Percentiles rank a stretch among this genome's conserved stretches.
phyloP scores from a whole-genome alignment of 345 rosid genomes.

The Erucastrum elatum region DNA sequence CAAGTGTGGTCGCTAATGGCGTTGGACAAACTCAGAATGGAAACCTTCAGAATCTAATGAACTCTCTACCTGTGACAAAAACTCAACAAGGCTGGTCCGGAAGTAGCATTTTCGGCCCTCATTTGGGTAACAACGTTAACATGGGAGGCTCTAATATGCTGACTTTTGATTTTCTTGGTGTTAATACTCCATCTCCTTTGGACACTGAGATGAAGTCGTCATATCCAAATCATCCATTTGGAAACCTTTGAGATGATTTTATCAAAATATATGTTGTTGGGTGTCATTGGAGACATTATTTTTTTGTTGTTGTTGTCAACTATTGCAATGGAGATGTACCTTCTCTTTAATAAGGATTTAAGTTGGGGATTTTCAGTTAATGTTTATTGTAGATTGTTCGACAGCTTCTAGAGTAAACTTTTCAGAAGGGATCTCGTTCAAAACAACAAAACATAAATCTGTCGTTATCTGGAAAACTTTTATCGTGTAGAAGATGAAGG shows the following conservation, averaged over 20 bases:
- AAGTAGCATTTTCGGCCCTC: conserved; percentile 35
- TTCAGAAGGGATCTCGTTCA: no score
- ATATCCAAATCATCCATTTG: conserved; percentile 32
- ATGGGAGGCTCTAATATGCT: not conserved
- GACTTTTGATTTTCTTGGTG: not conserved
- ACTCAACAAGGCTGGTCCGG: conserved; percentile 32
- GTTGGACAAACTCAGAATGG: conserved; percentile 42
- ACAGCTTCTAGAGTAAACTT: no score
- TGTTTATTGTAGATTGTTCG: no score
- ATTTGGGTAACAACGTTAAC: conserved; percentile 11
- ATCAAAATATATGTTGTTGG: not conserved
- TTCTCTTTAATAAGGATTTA: not conserved
- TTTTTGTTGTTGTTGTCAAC: not conserved
- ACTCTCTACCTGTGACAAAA: conserved; percentile 43
- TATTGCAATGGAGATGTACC: not conserved
- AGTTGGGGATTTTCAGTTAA: not conserved
- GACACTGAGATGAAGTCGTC: conserved; percentile 21
- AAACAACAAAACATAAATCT: no score
- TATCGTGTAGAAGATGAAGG: no score
- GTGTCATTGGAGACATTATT: not conserved
- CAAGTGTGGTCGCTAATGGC: conserved; percentile 24
- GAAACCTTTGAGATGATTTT: conserved; percentile 23
- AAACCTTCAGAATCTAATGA: conserved; percentile 60
- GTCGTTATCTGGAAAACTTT: no score
- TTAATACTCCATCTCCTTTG: not conserved